A percentile compares a stretch with the other conserved stretches of the same genome.
These are phyloP conservation scores for Trichophyton simii DNA, from an alignment of 2,329 filamentous ascomycete species.

Conservation along the genomic window DNA sequence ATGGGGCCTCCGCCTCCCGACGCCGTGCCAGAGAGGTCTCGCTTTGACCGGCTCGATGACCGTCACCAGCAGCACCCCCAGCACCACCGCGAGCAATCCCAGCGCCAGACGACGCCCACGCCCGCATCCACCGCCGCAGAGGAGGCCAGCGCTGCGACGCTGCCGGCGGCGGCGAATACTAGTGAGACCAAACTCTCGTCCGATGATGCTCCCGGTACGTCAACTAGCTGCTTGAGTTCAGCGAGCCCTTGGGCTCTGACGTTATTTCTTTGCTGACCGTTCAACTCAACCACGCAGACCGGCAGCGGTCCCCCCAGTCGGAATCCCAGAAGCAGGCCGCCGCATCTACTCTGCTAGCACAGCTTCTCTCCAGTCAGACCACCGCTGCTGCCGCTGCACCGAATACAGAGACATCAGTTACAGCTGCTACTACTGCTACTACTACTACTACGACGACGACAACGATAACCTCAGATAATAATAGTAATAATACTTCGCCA, in stretches of 20 bases:
- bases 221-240: background rate
- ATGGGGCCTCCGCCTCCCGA: conserved; percentile 35
- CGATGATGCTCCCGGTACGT: background rate
- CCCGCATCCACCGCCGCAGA: background rate
- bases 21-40: conserved; percentile 29
- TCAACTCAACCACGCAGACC: background rate
- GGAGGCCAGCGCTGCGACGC: background rate
- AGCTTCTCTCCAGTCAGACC: conserved; percentile 27
- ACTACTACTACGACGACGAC: too few relatives aligned
- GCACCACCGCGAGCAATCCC: background rate
- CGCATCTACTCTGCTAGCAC: conserved; percentile 31
- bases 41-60: conserved; percentile 26
- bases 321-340: conserved; percentile 29
- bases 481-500: background rate
- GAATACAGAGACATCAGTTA: too few relatives aligned
- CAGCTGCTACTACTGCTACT: too few relatives aligned
- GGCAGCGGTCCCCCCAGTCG: conserved; percentile 1
- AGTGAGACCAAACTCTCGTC: background rate
- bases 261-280: background rate
- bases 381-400: background rate
- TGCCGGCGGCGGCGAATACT: background rate
- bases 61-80: background rate
- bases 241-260: background rate
- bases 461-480: too few relatives aligned
- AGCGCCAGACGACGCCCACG: background rate